phyloP scores from a whole-genome alignment of 1,284 basidiomycete species.

The Cutaneotrichosporon cutaneum region DNA sequence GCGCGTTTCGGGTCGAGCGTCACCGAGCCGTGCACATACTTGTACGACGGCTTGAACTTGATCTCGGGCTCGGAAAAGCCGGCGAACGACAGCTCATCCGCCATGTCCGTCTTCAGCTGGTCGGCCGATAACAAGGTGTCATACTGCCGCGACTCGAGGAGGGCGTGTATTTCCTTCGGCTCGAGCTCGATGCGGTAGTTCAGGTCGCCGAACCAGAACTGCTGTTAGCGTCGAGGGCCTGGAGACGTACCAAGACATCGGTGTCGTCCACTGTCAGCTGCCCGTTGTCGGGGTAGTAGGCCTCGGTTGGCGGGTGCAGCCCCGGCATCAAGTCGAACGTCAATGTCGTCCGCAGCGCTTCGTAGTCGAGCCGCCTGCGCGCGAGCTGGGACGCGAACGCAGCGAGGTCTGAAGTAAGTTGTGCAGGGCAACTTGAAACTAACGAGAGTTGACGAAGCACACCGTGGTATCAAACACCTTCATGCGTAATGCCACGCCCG shows the following conservation, averaged over 20 bases:
- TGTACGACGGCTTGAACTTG: conserved; percentile 47
- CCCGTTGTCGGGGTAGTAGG: conserved; percentile 33
- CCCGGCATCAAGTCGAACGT: conserved; percentile 31
- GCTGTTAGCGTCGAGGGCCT: conserved; percentile 7
- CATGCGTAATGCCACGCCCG: conserved; percentile 52
- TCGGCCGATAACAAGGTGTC: conserved; percentile 39
- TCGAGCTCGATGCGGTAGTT: conserved; percentile 46
- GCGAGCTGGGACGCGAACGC: conserved; percentile 59
- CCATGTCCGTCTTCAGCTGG: conserved; percentile 40
- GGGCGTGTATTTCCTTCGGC: conserved; percentile 32
- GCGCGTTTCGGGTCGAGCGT: conserved; percentile 41
- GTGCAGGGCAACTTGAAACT: conserved; percentile 50
- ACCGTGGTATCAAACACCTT: conserved; percentile 49
- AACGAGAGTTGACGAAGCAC: conserved; percentile 60
- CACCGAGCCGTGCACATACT: conserved; percentile 45
- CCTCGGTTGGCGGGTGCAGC: conserved; percentile 36
- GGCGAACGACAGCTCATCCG: conserved; percentile 37
- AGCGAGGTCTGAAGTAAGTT: conserved; percentile 55
- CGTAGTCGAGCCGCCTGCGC: conserved; percentile 46
- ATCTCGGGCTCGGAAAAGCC: conserved; percentile 40
- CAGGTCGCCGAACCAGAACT: conserved; percentile 51
- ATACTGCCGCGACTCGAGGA: conserved; percentile 37
- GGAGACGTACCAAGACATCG: conserved; percentile 34
- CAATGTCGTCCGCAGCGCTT: conserved; percentile 29
- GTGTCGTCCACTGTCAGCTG: conserved; percentile 33